Conservation (phyloP, 176 grass and related monocot genomes). For the Eremochloa ophiuroides region DNA sequence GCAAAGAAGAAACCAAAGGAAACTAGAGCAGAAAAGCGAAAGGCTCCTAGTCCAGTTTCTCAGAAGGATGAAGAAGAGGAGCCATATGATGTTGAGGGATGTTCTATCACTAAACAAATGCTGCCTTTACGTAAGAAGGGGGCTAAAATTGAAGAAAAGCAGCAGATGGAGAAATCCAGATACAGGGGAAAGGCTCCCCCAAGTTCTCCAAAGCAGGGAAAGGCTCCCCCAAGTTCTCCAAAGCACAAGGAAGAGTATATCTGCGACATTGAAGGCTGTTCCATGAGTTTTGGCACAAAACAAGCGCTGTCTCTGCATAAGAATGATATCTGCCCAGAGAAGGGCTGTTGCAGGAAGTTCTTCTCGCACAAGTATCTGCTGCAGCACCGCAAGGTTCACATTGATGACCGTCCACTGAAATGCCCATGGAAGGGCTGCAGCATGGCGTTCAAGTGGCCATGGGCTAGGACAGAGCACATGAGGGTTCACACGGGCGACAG, state of each 20-base stretch:
- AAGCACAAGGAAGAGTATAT: slow-evolving; percentile 38
- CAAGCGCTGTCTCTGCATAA: slow-evolving; percentile 64
- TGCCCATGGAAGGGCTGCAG: slow-evolving; percentile 81
- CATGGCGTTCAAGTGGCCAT: slow-evolving; percentile 95
- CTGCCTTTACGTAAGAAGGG: slow-evolving; percentile 40
- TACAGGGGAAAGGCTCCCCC: neutral
- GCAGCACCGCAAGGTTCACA: slow-evolving; percentile 86
- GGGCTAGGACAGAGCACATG: slow-evolving; percentile 91
- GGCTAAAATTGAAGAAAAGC: slow-evolving; percentile 27
- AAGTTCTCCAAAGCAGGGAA: slow-evolving; percentile 19
- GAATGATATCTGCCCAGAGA: slow-evolving; percentile 63
- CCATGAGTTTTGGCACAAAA: slow-evolving; percentile 64
- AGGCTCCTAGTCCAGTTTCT: neutral
- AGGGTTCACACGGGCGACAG: slow-evolving; percentile 86
- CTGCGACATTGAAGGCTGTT: slow-evolving; percentile 67
- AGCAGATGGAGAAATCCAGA: slow-evolving; percentile 41
- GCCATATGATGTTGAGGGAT: slow-evolving; percentile 43
- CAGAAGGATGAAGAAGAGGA: slow-evolving; percentile 40
- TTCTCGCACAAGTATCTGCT: slow-evolving; percentile 88
- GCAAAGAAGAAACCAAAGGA: slow-evolving; percentile 35
- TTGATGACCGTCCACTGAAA: slow-evolving; percentile 62
- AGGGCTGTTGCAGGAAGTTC: slow-evolving; percentile 72
- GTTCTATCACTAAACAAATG: slow-evolving; percentile 44
- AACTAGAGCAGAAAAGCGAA: neutral
- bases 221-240: neutral